Evolutionary conservation across 192 early-diverging fungal genomes (phyloP).

Genomic region (Thamnidium elegans): DNA sequence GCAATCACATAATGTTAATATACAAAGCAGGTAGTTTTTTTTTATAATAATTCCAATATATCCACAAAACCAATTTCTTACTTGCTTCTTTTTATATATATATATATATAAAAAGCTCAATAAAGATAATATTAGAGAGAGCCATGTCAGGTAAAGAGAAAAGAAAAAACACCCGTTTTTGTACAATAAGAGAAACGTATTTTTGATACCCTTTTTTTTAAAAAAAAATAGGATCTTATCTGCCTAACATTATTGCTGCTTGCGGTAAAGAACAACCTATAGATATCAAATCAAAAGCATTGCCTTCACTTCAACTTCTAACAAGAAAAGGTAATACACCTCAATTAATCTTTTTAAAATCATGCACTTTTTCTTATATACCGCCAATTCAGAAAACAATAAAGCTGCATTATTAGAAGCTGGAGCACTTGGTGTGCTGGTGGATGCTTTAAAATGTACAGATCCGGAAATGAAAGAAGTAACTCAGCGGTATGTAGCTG

Average conservation of each 20-base stretch:
- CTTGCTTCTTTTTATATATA: not conserved
- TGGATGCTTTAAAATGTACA: constrained; percentile 45
- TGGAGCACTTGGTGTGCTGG: constrained; percentile 61
- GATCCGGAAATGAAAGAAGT: constrained; percentile 51
- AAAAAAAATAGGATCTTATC: constrained; percentile 43
- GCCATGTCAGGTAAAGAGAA: constrained; percentile 61
- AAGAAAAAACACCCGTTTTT: too few relatives aligned
- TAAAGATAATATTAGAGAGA: constrained; percentile 69
- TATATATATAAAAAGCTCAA: constrained; percentile 51
- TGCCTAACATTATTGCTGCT: constrained; percentile 54
- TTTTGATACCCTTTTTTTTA: too few relatives aligned
- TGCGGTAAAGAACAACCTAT: constrained; percentile 46
- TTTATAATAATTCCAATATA: too few relatives aligned
- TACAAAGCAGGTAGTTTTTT: constrained; percentile 46
- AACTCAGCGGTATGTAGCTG: constrained; percentile 61
- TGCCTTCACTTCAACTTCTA: constrained; percentile 66
- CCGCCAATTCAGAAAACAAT: constrained; percentile 54
- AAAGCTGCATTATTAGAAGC: constrained; percentile 47
- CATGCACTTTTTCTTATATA: not conserved
- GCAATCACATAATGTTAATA: constrained; percentile 43
- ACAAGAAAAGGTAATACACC: constrained; percentile 65
- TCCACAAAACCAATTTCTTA: not conserved
- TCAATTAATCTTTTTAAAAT: not conserved
- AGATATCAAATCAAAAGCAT: constrained; percentile 51
- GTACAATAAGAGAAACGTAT: not conserved